Conservation (phyloP, 2,329 filamentous ascomycete species). For the Cylindrodendrum hubeiense region DNA sequence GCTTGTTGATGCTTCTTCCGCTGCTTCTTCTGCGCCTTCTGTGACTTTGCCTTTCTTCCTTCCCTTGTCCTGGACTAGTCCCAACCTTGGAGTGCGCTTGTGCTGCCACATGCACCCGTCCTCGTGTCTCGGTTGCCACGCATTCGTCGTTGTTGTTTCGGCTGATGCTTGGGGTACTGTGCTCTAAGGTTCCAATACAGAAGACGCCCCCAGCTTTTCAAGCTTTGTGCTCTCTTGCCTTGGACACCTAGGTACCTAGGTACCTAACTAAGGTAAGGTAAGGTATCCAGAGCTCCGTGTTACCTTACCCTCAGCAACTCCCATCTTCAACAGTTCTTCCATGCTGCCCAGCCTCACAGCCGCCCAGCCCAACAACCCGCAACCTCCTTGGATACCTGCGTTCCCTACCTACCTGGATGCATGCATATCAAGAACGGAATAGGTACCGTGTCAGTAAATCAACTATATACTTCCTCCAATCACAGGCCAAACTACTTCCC, state of each 20-base stretch:
- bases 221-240: neutral
- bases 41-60: constrained; percentile 16
- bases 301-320: too few species aligned
- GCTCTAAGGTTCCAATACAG: neutral
- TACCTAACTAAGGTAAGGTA: too few species aligned
- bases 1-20: constrained; percentile 19
- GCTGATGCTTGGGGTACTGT: neutral
- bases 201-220: neutral
- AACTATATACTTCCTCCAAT: constrained; percentile 33
- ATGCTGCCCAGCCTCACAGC: too few species aligned
- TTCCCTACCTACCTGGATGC: neutral
- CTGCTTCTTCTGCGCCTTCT: constrained; percentile 17
- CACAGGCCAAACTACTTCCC: constrained; percentile 35
- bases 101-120: neutral
- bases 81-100: constrained; percentile 20
- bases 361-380: neutral
- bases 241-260: too few species aligned
- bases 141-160: neutral
- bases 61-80: constrained; percentile 27
- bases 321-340: neutral
- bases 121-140: constrained; percentile 9
- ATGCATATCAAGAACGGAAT: constrained; percentile 1
- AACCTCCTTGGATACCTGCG: neutral
- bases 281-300: neutral
- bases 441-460: constrained; percentile 1